A percentile compares a stretch with the other conserved stretches of the same genome.
Evolutionary conservation across 208 protist genomes (phyloP).

Genomic region (Herpetomonas muscarum): DNA sequence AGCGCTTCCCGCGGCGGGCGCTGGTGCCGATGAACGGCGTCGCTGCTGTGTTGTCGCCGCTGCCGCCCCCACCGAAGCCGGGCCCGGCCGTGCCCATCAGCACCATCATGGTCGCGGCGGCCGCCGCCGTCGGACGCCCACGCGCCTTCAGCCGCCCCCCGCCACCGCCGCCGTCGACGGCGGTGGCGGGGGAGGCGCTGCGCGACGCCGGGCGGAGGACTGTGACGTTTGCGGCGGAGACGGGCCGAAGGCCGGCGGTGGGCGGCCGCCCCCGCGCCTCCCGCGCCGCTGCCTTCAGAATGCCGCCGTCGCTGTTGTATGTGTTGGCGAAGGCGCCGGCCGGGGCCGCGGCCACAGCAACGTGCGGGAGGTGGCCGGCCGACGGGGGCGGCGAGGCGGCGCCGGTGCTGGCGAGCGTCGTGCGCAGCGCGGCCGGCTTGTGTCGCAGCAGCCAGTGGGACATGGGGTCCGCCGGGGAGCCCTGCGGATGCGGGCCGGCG

Average conservation of each 20-base stretch:
- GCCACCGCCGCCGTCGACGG: not conserved
- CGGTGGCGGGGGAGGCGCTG: not conserved
- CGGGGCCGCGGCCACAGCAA: no score
- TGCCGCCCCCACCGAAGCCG: no score
- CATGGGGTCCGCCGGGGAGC: not conserved
- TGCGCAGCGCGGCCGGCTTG: not conserved
- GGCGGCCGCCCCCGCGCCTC: not conserved
- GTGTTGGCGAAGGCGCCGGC: no score
- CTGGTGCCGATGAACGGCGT: no score
- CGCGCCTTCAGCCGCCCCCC: not conserved
- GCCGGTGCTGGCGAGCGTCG: not conserved
- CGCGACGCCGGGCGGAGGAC: not conserved
- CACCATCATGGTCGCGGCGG: no score
- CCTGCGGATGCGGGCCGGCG: no score
- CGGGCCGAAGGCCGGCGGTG: not conserved
- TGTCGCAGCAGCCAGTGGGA: not conserved
- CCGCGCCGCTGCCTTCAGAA: not conserved
- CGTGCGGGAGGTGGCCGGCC: not conserved
- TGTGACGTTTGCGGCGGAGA: not conserved
- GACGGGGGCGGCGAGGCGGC: not conserved
- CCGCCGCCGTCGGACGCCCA: not conserved
- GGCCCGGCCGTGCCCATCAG: no score
- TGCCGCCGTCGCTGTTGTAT: slow-evolving; percentile 12
- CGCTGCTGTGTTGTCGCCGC: no score
- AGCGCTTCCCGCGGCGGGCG: no score